A percentile compares a stretch with the other conserved stretches of the same genome.
These are phyloP conservation scores for Chaetomiaceae sp. DNA, from an alignment of 2,329 filamentous ascomycete species.

Conservation along the genomic window DNA sequence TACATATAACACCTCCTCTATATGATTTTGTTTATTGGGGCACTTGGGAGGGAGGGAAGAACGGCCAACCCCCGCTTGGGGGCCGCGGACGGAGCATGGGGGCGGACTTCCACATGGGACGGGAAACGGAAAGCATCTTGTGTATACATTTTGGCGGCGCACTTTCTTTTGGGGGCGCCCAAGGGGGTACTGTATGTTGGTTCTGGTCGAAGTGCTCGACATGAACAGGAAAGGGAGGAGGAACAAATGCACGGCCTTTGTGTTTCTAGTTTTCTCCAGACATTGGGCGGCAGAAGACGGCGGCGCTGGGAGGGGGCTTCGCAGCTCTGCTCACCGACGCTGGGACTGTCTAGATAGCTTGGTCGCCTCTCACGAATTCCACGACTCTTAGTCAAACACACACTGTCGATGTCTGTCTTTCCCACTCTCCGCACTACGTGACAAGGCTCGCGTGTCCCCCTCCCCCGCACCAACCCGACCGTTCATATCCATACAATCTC, in stretches of 20 bases:
- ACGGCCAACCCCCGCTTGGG: not conserved
- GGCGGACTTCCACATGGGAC: too few species aligned
- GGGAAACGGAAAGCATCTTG: not conserved
- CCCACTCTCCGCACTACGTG: too few species aligned
- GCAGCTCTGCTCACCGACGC: too few species aligned
- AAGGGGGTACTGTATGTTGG: too few species aligned
- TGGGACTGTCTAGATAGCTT: not conserved
- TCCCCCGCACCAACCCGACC: too few species aligned
- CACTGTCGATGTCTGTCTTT: too few species aligned
- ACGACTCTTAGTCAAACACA: not conserved
- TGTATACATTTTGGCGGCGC: not conserved
- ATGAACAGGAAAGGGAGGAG: not conserved
- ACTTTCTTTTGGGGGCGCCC: not conserved
- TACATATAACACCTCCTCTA: not conserved
- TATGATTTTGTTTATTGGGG: not conserved
- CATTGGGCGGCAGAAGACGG: not conserved
- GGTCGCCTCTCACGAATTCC: constrained; percentile 7
- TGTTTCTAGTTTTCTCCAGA: not conserved
- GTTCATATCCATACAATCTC: too few species aligned
- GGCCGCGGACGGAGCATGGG: too few species aligned
- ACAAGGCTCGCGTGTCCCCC: too few species aligned
- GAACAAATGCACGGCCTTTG: not conserved
- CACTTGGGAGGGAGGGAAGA: not conserved
- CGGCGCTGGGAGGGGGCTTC: not conserved
- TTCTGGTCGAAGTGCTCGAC: constrained; percentile 13